A percentile compares a stretch with the other conserved stretches of the same genome.
These are phyloP conservation scores for Fusarium clavum DNA, from an alignment of 2,329 filamentous ascomycete genomes.

Conservation along the genomic window DNA sequence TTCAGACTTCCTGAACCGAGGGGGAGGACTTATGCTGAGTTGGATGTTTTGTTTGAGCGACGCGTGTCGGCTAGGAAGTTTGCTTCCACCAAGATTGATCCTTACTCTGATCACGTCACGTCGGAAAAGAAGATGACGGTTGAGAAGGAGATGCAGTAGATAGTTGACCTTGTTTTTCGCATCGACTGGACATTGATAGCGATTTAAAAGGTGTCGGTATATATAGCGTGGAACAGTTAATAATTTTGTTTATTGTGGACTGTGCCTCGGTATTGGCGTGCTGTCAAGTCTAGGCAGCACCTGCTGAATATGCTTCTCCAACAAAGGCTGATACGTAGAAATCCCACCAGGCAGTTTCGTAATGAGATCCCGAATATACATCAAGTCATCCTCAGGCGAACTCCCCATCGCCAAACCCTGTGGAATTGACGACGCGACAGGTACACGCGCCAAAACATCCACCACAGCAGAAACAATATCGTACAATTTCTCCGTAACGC, in stretches of 20 bases:
- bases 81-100: constrained; percentile 53
- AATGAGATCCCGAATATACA: constrained; percentile 54
- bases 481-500: constrained; percentile 60
- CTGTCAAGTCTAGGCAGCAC: constrained; percentile 46
- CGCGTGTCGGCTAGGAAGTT: constrained; percentile 55
- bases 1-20: constrained; percentile 66
- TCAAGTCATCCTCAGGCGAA: constrained; percentile 53
- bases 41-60: constrained; percentile 57
- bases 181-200: rapidly evolving
- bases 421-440: constrained; percentile 46
- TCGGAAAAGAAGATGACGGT: constrained; percentile 8
- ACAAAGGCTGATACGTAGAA: constrained; percentile 53
- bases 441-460: constrained; percentile 58
- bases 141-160: constrained; percentile 25
- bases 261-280: background rate
- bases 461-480: constrained; percentile 59
- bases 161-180: no score
- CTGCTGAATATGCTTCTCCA: constrained; percentile 56
- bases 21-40: constrained; percentile 59
- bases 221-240: background rate
- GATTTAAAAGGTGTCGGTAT: background rate
- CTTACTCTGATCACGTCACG: constrained; percentile 43
- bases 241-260: background rate
- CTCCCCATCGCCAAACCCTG: constrained; percentile 43
- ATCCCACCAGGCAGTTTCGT: constrained; percentile 53